Evolutionary conservation across 352 stramenopile genomes (phyloP).

Genomic region (Pythium aristosporum): DNA sequence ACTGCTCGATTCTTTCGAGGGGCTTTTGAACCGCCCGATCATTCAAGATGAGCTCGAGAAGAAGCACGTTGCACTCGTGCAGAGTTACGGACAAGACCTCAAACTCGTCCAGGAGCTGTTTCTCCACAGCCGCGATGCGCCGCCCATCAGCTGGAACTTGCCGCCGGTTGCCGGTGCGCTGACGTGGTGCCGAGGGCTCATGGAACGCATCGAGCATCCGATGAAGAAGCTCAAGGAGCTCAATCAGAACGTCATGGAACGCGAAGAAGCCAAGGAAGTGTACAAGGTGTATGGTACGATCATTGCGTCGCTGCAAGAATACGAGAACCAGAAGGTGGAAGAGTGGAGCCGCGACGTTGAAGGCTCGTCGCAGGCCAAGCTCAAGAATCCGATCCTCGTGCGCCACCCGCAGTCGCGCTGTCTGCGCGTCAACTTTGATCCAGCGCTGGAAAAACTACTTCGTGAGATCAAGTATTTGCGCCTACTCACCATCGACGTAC

Average conservation of each 20-base stretch:
- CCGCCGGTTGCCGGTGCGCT: slow-evolving; percentile 94
- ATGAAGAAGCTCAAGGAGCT: slow-evolving; percentile 97
- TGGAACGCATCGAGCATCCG: slow-evolving; percentile 95
- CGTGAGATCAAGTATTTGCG: slow-evolving; percentile 98
- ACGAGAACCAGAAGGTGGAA: slow-evolving; percentile 96
- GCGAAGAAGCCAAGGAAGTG: slow-evolving; percentile 98
- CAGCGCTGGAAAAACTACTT: slow-evolving; percentile 94
- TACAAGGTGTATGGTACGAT: slow-evolving; percentile 96
- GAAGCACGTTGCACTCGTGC: slow-evolving; percentile 96
- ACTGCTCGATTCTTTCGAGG: slow-evolving; percentile 97
- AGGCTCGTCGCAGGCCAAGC: slow-evolving; percentile 92
- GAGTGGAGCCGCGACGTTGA: slow-evolving; percentile 97
- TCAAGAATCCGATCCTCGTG: slow-evolving; percentile 93
- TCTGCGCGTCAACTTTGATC: slow-evolving; percentile 97
- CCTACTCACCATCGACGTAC: slow-evolving; percentile 93
- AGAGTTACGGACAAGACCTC: slow-evolving; percentile 95
- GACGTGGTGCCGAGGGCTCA: slow-evolving; percentile 95
- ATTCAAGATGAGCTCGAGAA: slow-evolving; percentile 97
- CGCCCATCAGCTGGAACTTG: slow-evolving; percentile 94
- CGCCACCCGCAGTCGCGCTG: slow-evolving; percentile 89
- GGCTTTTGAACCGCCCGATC: slow-evolving; percentile 92
- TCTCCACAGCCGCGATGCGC: slow-evolving; percentile 89
- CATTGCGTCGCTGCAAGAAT: slow-evolving; percentile 95
- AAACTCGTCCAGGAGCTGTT: slow-evolving; percentile 98
- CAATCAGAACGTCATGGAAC: slow-evolving; percentile 96